Evolutionary conservation across 345 rosid genomes (phyloP).

Genomic region (Corchorus capsularis): DNA sequence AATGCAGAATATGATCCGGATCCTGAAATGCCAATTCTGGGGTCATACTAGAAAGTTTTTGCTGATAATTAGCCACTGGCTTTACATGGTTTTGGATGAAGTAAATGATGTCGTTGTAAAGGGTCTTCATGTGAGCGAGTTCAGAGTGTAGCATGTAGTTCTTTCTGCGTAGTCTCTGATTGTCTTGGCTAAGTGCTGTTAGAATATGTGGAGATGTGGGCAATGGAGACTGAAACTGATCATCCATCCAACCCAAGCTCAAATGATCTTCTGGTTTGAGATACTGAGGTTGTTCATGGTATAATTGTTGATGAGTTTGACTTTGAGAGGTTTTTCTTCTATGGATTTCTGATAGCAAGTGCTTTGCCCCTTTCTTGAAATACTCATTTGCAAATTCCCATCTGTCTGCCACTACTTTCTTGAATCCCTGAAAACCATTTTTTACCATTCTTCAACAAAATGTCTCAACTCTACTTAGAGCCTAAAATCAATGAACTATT

Average conservation of each 20-base stretch:
- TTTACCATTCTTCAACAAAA: not conserved
- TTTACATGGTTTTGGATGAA: slow-evolving; percentile 66
- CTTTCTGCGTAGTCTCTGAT: slow-evolving; percentile 47
- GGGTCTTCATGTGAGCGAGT: slow-evolving; percentile 58
- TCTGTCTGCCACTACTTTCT: slow-evolving; percentile 57
- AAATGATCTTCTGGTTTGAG: slow-evolving; percentile 20
- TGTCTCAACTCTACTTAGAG: too few relatives aligned
- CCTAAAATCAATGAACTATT: too few relatives aligned
- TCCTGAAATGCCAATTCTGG: slow-evolving; percentile 31
- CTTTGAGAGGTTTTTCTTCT: slow-evolving; percentile 49
- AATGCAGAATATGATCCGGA: not conserved
- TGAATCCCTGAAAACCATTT: slow-evolving; percentile 51
- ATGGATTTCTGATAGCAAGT: slow-evolving; percentile 57
- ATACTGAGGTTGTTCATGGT: not conserved
- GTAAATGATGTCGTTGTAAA: slow-evolving; percentile 62
- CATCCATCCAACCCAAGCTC: slow-evolving; percentile 20
- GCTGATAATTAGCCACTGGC: slow-evolving; percentile 15
- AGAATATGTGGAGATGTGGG: slow-evolving; percentile 32
- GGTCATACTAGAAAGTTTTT: slow-evolving; percentile 17
- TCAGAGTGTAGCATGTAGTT: slow-evolving; percentile 59
- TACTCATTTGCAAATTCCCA: slow-evolving; percentile 72
- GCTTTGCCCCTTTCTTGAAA: slow-evolving; percentile 60
- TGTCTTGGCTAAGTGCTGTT: slow-evolving; percentile 49
- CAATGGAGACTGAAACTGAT: slow-evolving; percentile 10
- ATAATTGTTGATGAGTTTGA: slow-evolving; percentile 22